A percentile compares a stretch with the other conserved stretches of the same genome.
Evolutionary conservation across 176 grass and related monocot species (phyloP).

Genomic region (Zoysia pacifica): DNA sequence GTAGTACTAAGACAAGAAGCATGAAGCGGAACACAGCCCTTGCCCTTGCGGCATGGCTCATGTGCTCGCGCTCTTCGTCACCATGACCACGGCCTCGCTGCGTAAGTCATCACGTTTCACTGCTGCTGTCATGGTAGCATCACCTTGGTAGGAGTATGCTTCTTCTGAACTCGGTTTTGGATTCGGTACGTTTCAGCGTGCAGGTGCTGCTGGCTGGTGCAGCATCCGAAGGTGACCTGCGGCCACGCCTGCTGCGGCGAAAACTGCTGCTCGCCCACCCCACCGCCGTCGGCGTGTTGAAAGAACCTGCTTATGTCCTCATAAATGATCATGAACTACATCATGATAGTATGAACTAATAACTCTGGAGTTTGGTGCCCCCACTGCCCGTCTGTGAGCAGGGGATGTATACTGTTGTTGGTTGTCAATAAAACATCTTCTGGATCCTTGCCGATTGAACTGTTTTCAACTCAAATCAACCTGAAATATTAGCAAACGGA

Average conservation of each 20-base stretch:
- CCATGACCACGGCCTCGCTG: constrained; percentile 32
- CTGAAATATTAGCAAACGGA: background rate
- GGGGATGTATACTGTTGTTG: background rate
- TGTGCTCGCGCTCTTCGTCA: constrained; percentile 44
- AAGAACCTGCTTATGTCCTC: background rate
- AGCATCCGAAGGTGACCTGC: constrained; percentile 50
- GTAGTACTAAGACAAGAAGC: background rate
- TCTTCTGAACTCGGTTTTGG: constrained; percentile 1
- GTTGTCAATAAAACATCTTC: constrained; percentile 11
- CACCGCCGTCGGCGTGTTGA: background rate
- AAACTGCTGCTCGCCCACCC: constrained; percentile 47
- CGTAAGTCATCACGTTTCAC: constrained; percentile 3
- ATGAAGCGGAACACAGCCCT: constrained; percentile 47
- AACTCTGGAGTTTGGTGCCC: background rate
- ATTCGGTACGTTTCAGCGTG: constrained; percentile 43
- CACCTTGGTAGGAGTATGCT: background rate
- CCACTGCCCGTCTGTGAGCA: constrained; percentile 14
- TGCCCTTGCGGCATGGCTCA: constrained; percentile 41
- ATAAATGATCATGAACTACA: background rate
- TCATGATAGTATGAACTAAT: constrained; percentile 10
- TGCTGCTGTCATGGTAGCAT: constrained; percentile 30
- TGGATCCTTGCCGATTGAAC: background rate
- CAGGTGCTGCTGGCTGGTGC: constrained; percentile 60
- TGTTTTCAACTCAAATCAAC: too few species aligned
- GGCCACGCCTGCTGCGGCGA: constrained; percentile 57